Evolutionary conservation across 2,329 filamentous ascomycete genomes (phyloP).

Genomic region (Sclerotinia glacialis): DNA sequence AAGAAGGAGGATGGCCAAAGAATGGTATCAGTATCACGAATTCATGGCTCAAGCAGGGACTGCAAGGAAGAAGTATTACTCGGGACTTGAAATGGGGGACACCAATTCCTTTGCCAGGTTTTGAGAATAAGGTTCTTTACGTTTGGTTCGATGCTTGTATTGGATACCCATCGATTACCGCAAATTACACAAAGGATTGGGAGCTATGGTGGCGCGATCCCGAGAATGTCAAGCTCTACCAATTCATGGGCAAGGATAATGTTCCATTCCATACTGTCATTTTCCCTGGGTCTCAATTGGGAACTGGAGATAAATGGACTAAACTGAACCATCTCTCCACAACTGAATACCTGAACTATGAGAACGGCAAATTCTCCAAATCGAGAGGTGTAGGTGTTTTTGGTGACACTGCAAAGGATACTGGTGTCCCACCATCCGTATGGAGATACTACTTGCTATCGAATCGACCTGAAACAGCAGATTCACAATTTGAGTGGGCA

Average conservation of each 20-base stretch:
- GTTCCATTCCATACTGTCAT: slow-evolving; percentile 82
- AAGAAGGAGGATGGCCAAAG: slow-evolving; percentile 71
- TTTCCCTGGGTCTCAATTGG: slow-evolving; percentile 84
- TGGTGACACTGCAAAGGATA: slow-evolving; percentile 83
- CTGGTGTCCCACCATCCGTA: slow-evolving; percentile 79
- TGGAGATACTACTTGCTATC: slow-evolving; percentile 91
- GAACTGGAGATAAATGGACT: slow-evolving; percentile 83
- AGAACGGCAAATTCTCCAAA: slow-evolving; percentile 90
- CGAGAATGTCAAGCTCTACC: slow-evolving; percentile 82
- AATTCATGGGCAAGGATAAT: slow-evolving; percentile 94
- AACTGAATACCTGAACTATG: slow-evolving; percentile 87
- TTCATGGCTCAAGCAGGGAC: slow-evolving; percentile 77
- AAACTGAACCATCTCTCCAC: slow-evolving; percentile 85
- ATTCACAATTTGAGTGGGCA: slow-evolving; percentile 88
- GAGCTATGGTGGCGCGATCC: slow-evolving; percentile 93
- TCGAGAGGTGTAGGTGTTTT: slow-evolving; percentile 88
- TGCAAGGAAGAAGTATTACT: slow-evolving; percentile 85
- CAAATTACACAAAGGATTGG: slow-evolving; percentile 85
- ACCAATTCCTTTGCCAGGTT: slow-evolving; percentile 54
- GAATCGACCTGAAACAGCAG: slow-evolving; percentile 78
- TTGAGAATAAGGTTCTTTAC: slow-evolving; percentile 79
- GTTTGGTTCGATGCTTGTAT: slow-evolving; percentile 87
- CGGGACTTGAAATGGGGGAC: slow-evolving; percentile 87
- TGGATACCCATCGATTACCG: slow-evolving; percentile 92
- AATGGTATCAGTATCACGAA: slow-evolving; percentile 76